phyloP scores from a whole-genome alignment of 306 rosid species.

The Cyamopsis tetragonoloba region DNA sequence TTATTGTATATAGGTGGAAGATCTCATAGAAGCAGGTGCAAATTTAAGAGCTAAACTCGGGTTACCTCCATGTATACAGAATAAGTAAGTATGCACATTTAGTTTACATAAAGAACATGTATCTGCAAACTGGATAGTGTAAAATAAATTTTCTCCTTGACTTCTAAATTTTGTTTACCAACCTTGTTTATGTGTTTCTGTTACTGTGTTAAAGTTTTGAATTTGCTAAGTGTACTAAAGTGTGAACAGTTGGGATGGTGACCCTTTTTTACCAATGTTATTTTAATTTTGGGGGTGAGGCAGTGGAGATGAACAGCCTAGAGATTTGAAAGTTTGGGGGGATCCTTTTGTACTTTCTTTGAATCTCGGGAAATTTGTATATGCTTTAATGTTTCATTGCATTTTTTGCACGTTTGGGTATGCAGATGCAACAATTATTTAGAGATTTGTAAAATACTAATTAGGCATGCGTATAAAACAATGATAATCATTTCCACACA shows the following conservation, averaged over 20 bases:
- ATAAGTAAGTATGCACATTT: constrained; percentile 35
- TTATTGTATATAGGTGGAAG: constrained; percentile 53
- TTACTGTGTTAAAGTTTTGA: background rate
- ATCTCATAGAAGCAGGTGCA: constrained; percentile 62
- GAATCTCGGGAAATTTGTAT: background rate
- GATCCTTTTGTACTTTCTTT: background rate
- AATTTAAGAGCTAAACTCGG: constrained; percentile 64
- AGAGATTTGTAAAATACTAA: background rate
- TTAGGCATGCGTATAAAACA: background rate
- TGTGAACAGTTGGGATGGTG: background rate
- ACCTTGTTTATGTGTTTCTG: too few species aligned
- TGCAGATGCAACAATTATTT: background rate
- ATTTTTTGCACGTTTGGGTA: background rate
- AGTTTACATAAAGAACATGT: background rate
- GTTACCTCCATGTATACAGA: constrained; percentile 44
- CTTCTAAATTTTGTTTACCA: background rate
- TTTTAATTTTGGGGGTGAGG: background rate
- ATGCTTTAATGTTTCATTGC: background rate
- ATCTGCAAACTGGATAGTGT: constrained; percentile 10
- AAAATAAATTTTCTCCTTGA: background rate
- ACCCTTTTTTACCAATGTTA: background rate
- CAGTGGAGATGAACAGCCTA: background rate
- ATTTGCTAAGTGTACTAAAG: background rate
- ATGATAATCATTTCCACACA: background rate
- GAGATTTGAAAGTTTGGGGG: background rate